A percentile compares a stretch with the other conserved stretches of the same genome.
Conservation (phyloP, 768 basidiomycete genomes). For the Nidularia pulvinata region DNA sequence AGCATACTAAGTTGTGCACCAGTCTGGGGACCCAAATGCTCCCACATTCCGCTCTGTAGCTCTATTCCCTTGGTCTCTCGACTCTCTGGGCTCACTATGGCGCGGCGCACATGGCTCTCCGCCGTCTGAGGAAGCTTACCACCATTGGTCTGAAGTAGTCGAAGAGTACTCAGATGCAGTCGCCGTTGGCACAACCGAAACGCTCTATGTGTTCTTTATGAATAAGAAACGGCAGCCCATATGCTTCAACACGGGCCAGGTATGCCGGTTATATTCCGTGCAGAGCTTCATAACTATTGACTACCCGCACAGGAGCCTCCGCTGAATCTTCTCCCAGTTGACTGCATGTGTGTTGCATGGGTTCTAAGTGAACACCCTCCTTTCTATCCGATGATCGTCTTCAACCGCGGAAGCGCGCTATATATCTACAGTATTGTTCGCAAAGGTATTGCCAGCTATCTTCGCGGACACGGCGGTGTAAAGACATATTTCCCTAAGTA, state of each 20-base stretch:
- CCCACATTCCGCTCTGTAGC: constrained; percentile 37
- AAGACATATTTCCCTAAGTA: constrained; percentile 17
- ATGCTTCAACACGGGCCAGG: no score
- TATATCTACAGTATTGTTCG: constrained; percentile 51
- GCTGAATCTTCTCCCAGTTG: constrained; percentile 5
- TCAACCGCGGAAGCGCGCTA: constrained; percentile 51
- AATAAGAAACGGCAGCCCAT: background rate
- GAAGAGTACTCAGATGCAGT: constrained; percentile 42
- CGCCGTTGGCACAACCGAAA: background rate
- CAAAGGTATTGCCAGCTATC: constrained; percentile 37
- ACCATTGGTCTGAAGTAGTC: constrained; percentile 45
- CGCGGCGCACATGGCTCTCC: constrained; percentile 16
- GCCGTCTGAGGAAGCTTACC: constrained; percentile 21
- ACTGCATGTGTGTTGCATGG: constrained; percentile 55
- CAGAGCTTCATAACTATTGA: no score
- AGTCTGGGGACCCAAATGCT: constrained; percentile 24
- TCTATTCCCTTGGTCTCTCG: constrained; percentile 44
- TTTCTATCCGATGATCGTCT: constrained; percentile 59
- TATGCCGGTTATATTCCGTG: no score
- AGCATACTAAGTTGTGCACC: background rate
- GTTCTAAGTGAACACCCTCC: constrained; percentile 40
- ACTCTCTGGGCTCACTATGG: constrained; percentile 38
- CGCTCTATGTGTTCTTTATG: background rate
- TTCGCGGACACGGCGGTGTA: constrained; percentile 77
- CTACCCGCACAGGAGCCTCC: constrained; percentile 2